phyloP scores from a whole-genome alignment of 1,284 basidiomycete species.

The Ustilago vetiveriae region DNA sequence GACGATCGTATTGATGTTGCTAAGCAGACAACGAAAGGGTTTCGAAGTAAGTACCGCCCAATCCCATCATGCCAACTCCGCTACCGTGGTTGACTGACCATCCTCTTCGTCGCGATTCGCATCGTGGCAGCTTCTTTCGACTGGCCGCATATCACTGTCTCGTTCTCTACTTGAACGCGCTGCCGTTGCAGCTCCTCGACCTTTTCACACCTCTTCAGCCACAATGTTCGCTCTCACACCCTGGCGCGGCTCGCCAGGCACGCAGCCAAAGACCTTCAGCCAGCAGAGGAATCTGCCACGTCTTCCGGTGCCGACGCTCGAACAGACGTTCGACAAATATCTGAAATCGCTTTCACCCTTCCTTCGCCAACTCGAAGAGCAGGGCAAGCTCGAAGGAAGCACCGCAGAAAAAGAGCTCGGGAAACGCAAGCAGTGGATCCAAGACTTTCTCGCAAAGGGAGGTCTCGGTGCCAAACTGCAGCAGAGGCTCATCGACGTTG shows the following conservation, averaged over 20 bases:
- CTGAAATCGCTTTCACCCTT: conserved; percentile 82
- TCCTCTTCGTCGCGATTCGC: not conserved
- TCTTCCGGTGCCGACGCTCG: conserved; percentile 85
- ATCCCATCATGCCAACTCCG: too few relatives aligned
- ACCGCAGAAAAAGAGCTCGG: conserved; percentile 74
- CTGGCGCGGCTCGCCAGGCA: conserved; percentile 53
- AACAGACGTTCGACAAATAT: conserved; percentile 81
- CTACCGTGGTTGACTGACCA: too few relatives aligned
- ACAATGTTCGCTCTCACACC: conserved; percentile 68
- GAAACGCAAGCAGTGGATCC: conserved; percentile 75
- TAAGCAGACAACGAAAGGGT: conserved; percentile 44
- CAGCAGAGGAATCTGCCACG: conserved; percentile 71
- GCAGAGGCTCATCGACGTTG: conserved; percentile 83
- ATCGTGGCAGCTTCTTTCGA: conserved; percentile 25
- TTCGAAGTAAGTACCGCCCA: conserved; percentile 24
- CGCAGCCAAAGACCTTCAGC: conserved; percentile 69
- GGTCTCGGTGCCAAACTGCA: conserved; percentile 80
- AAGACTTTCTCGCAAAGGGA: conserved; percentile 75
- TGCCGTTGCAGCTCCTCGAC: conserved; percentile 14
- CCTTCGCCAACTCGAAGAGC: conserved; percentile 71
- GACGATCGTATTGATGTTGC: conserved; percentile 43
- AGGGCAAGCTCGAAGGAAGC: conserved; percentile 72
- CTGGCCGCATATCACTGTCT: conserved; percentile 20
- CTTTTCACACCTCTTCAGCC: conserved; percentile 28
- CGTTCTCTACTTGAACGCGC: conserved; percentile 16